Conservation (phyloP, 495 filamentous ascomycete species). For the Tuber borchii region DNA sequence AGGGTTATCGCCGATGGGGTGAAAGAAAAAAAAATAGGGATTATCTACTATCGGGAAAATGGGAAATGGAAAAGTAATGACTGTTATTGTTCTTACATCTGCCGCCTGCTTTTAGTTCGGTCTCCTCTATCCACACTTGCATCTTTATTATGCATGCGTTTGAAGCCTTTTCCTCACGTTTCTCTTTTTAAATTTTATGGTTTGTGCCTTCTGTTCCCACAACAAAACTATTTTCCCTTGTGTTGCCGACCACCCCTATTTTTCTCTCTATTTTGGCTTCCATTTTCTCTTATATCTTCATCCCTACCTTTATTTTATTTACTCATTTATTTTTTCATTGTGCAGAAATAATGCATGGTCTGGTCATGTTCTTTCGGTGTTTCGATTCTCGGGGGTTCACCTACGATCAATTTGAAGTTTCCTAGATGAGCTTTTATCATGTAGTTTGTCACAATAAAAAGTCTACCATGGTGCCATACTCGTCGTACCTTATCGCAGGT, state of each 20-base stretch:
- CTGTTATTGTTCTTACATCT: slow-evolving; percentile 7
- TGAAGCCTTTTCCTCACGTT: slow-evolving; percentile 6
- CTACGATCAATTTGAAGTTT: not conserved
- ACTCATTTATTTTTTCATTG: slow-evolving; percentile 8
- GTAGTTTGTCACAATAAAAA: not conserved
- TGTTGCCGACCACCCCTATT: not conserved
- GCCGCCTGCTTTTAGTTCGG: slow-evolving; percentile 11
- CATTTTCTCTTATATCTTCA: not conserved
- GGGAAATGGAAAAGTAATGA: slow-evolving; percentile 5
- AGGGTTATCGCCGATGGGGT: slow-evolving; percentile 17
- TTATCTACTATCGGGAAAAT: slow-evolving; percentile 14
- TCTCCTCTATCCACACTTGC: slow-evolving; percentile 7
- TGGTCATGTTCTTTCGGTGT: slow-evolving; percentile 11
- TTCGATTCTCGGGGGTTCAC: not conserved
- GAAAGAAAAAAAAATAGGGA: slow-evolving; percentile 14
- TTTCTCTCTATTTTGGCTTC: slow-evolving; percentile 10
- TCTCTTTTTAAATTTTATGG: slow-evolving; percentile 6
- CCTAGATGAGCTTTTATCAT: not conserved
- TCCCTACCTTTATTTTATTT: slow-evolving; percentile 9
- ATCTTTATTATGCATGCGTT: slow-evolving; percentile 15
- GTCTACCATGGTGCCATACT: not conserved
- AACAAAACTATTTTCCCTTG: not conserved
- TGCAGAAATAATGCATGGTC: slow-evolving; percentile 11
- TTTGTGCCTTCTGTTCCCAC: not conserved
- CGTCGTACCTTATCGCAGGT: not conserved